Percentiles rank a stretch among this genome's conserved stretches.
Evolutionary conservation across 805 yeast species (phyloP).

Genomic region (Monosporozyma siamensis): DNA sequence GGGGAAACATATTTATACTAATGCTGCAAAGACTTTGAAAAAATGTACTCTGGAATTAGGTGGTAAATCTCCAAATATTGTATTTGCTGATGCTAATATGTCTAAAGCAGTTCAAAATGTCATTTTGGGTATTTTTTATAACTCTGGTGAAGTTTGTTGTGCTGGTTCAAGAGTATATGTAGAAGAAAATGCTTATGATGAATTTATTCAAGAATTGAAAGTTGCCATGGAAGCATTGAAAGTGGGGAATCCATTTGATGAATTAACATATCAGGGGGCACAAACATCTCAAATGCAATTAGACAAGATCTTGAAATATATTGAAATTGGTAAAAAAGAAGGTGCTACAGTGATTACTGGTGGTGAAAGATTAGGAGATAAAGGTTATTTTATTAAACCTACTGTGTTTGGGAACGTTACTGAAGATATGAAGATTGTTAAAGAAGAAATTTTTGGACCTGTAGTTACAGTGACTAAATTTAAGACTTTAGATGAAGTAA

Average conservation of each 20-base stretch:
- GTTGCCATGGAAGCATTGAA: constrained; percentile 44
- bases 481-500: constrained; percentile 71
- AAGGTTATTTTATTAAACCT: constrained; percentile 65
- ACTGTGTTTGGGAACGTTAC: constrained; percentile 64
- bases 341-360: constrained; percentile 74
- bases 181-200: constrained; percentile 76
- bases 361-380: constrained; percentile 51
- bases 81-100: constrained; percentile 77
- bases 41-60: constrained; percentile 92
- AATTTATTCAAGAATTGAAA: constrained; percentile 53
- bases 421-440: constrained; percentile 58
- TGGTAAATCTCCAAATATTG: constrained; percentile 90
- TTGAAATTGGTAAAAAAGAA: constrained; percentile 67
- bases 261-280: constrained; percentile 79
- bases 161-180: constrained; percentile 90
- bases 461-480: constrained; percentile 80
- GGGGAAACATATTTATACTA: constrained; percentile 73
- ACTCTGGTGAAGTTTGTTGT: constrained; percentile 93
- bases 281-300: constrained; percentile 78
- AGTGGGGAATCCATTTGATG: constrained; percentile 80
- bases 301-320: constrained; percentile 66
- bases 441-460: constrained; percentile 86
- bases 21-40: constrained; percentile 75
- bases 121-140: constrained; percentile 76
- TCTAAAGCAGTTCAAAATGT: constrained; percentile 68